phyloP scores from a whole-genome alignment of 352 stramenopile genomes.

The Nothophytophthora sp. region DNA sequence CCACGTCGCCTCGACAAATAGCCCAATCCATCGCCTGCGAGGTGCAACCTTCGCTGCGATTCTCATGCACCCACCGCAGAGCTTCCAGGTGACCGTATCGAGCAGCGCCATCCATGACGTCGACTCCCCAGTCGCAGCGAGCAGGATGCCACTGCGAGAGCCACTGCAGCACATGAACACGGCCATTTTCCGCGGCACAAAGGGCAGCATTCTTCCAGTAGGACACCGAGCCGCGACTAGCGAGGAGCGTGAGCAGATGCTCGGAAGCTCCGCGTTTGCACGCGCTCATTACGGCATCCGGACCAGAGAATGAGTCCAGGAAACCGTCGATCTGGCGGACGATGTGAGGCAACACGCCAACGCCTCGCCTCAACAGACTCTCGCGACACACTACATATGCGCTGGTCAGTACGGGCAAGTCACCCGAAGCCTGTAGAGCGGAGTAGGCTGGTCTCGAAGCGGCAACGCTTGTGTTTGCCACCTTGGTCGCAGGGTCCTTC shows the following conservation, averaged over 20 bases:
- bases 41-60: constrained; percentile 14
- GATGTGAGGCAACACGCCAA: neutral
- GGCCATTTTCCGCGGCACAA: constrained; percentile 17
- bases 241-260: constrained; percentile 5
- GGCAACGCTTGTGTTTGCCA: no score
- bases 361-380: neutral
- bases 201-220: constrained; percentile 3
- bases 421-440: neutral
- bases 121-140: constrained; percentile 2
- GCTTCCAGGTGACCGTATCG: constrained; percentile 3
- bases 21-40: constrained; percentile 11
- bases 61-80: constrained; percentile 11
- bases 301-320: neutral
- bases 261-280: neutral
- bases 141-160: constrained; percentile 8
- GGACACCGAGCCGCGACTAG: neutral
- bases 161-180: constrained; percentile 29
- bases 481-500: no score
- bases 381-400: constrained; percentile 3
- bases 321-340: neutral
- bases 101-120: constrained; percentile 13
- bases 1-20: constrained; percentile 6
- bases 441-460: no score
- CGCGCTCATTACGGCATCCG: neutral
- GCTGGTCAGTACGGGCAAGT: constrained; percentile 4